phyloP scores from a whole-genome alignment of 129 eudicot species.

The Escallonia rubra region DNA sequence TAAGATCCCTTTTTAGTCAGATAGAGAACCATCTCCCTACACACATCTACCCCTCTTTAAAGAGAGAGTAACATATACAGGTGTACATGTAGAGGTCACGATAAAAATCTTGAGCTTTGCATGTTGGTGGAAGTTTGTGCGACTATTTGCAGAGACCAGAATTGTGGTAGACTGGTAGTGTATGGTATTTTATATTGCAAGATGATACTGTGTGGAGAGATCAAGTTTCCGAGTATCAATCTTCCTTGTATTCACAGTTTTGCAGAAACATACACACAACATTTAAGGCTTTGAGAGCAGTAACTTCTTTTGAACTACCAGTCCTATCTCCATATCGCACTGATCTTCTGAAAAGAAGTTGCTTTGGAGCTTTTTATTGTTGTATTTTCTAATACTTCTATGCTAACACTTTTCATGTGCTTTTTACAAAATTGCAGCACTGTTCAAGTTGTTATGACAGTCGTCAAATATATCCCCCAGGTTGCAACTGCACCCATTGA shows the following conservation, averaged over 20 bases:
- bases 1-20: slow-evolving; percentile 21
- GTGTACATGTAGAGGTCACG: background rate
- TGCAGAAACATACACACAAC: too few relatives aligned
- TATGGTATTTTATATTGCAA: too few relatives aligned
- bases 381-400: background rate
- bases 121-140: too few relatives aligned
- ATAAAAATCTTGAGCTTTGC: too few relatives aligned
- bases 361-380: background rate
- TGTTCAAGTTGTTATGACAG: slow-evolving; percentile 84
- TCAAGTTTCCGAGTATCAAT: too few relatives aligned
- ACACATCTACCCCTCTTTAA: background rate
- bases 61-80: background rate
- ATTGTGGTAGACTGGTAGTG: too few relatives aligned
- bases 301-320: too few relatives aligned
- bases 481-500: slow-evolving; percentile 17
- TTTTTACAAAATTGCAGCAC: slow-evolving; percentile 49
- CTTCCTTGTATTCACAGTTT: too few relatives aligned
- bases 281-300: too few relatives aligned
- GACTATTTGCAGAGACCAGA: too few relatives aligned
- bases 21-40: background rate
- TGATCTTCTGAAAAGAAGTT: background rate
- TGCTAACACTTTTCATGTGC: slow-evolving; percentile 6
- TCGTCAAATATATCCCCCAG: slow-evolving; percentile 93
- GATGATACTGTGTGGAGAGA: too few relatives aligned
- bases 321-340: too few relatives aligned